Evolutionary conservation across 805 yeast species (phyloP).

Genomic region (Cyberlindnera veronae): DNA sequence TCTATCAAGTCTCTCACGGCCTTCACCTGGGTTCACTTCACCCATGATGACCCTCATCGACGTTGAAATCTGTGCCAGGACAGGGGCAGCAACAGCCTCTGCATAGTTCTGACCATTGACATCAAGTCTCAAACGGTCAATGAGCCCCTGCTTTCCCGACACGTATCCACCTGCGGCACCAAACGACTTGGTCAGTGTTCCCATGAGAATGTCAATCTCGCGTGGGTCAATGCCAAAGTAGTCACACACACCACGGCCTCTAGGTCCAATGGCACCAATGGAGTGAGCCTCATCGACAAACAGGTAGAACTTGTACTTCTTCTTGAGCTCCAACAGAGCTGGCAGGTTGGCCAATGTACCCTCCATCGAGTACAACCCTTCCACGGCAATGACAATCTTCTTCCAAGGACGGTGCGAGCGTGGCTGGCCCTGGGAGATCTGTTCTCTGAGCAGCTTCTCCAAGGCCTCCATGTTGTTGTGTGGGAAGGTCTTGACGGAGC

Average conservation of each 20-base stretch:
- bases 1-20: conserved; percentile 83
- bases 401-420: conserved; percentile 96
- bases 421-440: conserved; percentile 56
- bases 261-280: conserved; percentile 96
- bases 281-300: conserved; percentile 98
- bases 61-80: conserved; percentile 79
- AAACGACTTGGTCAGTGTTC: conserved; percentile 94
- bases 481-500: conserved; percentile 85
- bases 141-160: conserved; percentile 67
- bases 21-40: conserved; percentile 87
- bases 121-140: conserved; percentile 71
- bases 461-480: conserved; percentile 88
- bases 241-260: conserved; percentile 93
- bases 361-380: conserved; percentile 77
- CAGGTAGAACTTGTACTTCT: conserved; percentile 82
- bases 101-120: conserved; percentile 73
- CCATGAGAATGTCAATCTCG: conserved; percentile 87
- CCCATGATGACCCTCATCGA: conserved; percentile 80
- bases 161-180: conserved; percentile 99
- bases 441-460: conserved; percentile 65
- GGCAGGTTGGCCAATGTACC: conserved; percentile 80
- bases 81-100: conserved; percentile 90
- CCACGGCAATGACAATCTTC: conserved; percentile 81
- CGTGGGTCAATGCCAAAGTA: conserved; percentile 77
- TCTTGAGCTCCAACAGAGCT: conserved; percentile 67